Base-by-base conservation (phyloP, 2,329 filamentous ascomycete species). In the Stachybotrys echinatus region DNA sequence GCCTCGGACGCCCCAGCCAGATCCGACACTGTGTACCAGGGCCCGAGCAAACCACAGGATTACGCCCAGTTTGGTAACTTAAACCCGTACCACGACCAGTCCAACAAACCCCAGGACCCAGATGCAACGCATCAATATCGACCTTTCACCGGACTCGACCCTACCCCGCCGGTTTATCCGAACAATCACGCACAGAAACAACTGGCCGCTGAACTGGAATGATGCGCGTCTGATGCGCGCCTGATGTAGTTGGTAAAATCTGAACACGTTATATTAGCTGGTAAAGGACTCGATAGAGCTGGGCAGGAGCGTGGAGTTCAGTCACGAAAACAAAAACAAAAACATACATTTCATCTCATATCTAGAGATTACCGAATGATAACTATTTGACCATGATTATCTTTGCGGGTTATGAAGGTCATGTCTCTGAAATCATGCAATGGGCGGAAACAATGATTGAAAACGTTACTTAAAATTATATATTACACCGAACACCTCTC, bases 11-110 rank as follows among this genome's bases (percentile, higher is more conserved):
- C 47, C 12, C 44, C 53, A 42, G 47, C 46, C n/a, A 50, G 58
- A 46, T 50, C 54, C 4, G 57, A 53, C 18, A 53, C 51, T 14
- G 49, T 54, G n/a, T 61, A 62, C 44, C 51, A 42, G 18, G 52
- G 52, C 3, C 54, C 49, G 34, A 57, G 58, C 31, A 58, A 48
- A 46, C 54, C 59, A 5, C 47, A 52, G 12, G 55, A 60, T 45
- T 61, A 58, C 47, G 37, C 37, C 20, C 54, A 58, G n/a, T 53
- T 62, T 37, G 46, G 58, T 21, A 23, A 18, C 8, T 50, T 54
- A 31, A 57, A 55, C 38, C 50, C 56, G 8, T 59, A 55, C 40
- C 38, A 49, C 37, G 50, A 46, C 22, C n/a, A 45, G 14, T 34
- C 27, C 10, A 34, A 8, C 3, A 3, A 8, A 34, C 14, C 27